A percentile compares a stretch with the other conserved stretches of the same genome.
Evolutionary conservation across 192 early-diverging fungal species (phyloP).

Genomic region (Chytriomyces hyalinus): DNA sequence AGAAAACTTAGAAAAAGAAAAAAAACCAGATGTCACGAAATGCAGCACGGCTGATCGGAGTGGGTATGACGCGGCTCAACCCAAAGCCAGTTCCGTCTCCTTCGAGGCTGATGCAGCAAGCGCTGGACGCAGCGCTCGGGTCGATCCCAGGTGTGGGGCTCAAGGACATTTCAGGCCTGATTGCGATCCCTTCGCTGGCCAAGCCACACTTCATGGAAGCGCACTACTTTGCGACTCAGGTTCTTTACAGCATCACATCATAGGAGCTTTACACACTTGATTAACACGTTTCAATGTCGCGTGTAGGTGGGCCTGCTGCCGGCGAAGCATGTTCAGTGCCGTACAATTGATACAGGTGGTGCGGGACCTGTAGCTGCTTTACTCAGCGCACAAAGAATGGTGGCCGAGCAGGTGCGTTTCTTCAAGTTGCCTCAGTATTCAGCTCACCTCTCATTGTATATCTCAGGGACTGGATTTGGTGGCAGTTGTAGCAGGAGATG

Average conservation of each 20-base stretch:
- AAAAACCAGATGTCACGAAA: neutral
- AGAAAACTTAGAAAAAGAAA: neutral
- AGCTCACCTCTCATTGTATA: conserved; percentile 44
- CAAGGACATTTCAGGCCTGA: conserved; percentile 50
- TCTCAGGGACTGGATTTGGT: conserved; percentile 47
- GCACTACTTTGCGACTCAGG: neutral
- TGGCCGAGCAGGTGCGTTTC: conserved; percentile 34
- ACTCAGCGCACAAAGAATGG: conserved; percentile 48
- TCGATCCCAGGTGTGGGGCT: conserved; percentile 23
- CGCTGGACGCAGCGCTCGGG: conserved; percentile 37
- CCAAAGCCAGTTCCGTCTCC: conserved; percentile 33
- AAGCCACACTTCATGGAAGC: conserved; percentile 53
- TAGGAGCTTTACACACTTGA: neutral
- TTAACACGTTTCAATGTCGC: conserved; percentile 38
- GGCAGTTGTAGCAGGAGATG: conserved; percentile 53
- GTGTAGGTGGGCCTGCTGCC: conserved; percentile 49
- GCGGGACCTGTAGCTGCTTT: conserved; percentile 49
- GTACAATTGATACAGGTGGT: conserved; percentile 51
- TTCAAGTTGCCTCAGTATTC: neutral
- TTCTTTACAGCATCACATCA: neutral
- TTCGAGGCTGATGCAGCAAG: conserved; percentile 47
- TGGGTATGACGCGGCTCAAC: conserved; percentile 50
- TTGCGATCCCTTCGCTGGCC: conserved; percentile 52
- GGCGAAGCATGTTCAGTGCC: conserved; percentile 38
- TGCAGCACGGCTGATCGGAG: conserved; percentile 45